A percentile compares a stretch with the other conserved stretches of the same genome.
phyloP scores from a whole-genome alignment of 306 rosid genomes.

The Pyrus betulifolia region DNA sequence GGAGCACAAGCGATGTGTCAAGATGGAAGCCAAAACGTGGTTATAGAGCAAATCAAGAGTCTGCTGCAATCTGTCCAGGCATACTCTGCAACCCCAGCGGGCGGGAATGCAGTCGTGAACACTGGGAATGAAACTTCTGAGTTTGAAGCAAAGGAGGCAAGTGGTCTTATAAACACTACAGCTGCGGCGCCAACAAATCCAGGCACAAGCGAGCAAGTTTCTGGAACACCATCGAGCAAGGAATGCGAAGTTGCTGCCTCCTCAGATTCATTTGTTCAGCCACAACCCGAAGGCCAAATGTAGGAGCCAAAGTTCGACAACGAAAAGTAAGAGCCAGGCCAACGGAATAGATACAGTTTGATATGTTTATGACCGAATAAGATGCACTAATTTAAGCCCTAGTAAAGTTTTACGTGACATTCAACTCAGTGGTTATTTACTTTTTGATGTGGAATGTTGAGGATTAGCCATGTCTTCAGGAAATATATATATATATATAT shows the following conservation, averaged over 20 bases:
- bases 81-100: background rate
- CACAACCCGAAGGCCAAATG: background rate
- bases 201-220: conserved; percentile 5
- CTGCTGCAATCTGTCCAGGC: conserved; percentile 1
- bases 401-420: background rate
- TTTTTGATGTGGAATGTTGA: background rate
- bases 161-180: background rate
- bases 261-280: background rate
- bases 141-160: background rate
- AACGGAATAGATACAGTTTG: background rate
- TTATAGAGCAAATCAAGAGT: background rate
- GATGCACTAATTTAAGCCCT: background rate
- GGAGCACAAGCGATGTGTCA: background rate
- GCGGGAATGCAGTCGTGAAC: background rate
- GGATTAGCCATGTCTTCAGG: background rate
- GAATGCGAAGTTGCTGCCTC: background rate
- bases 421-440: background rate
- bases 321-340: background rate
- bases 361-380: background rate
- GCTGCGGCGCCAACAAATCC: background rate
- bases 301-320: background rate
- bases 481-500: too few relatives aligned
- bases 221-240: background rate
- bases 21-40: conserved; percentile 9
- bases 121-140: conserved; percentile 3